phyloP scores from a whole-genome alignment of 306 rosid genomes.

The Castanea mollissima region DNA sequence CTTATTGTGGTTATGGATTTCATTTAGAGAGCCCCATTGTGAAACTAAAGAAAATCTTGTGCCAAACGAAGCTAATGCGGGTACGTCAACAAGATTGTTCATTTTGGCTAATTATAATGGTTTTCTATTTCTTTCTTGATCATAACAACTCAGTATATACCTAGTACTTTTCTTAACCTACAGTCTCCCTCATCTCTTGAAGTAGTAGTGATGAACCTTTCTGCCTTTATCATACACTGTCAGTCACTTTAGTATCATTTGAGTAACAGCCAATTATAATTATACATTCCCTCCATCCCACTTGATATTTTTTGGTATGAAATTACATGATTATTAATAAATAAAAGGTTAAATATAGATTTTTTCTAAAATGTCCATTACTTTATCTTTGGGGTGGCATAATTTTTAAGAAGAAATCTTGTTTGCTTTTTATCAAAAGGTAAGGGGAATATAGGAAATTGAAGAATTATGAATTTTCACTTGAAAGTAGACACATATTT shows the following conservation, averaged over 20 bases:
- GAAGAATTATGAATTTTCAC: no score
- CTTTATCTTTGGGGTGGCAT: no score
- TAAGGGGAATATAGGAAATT: no score
- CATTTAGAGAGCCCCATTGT: conserved; percentile 40
- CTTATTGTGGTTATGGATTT: conserved; percentile 39
- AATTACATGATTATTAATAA: no score
- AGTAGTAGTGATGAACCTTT: background rate
- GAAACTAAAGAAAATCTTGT: conserved; percentile 4
- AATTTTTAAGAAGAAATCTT: no score
- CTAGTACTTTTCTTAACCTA: background rate
- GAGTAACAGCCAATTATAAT: background rate
- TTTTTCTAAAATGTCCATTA: no score
- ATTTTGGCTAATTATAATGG: background rate
- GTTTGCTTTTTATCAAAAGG: no score
- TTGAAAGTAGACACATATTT: no score
- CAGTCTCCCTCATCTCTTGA: background rate
- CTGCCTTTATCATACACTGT: background rate
- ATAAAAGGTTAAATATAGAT: no score
- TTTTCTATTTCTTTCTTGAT: background rate
- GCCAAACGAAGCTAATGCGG: conserved; percentile 21
- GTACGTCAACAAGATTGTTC: conserved; percentile 21
- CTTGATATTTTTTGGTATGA: no score
- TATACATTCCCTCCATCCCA: background rate
- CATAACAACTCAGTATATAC: background rate
- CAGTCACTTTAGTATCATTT: background rate